Base-by-base conservation (phyloP, 2,329 filamentous ascomycete species). In the Exserohilum turcica region DNA sequence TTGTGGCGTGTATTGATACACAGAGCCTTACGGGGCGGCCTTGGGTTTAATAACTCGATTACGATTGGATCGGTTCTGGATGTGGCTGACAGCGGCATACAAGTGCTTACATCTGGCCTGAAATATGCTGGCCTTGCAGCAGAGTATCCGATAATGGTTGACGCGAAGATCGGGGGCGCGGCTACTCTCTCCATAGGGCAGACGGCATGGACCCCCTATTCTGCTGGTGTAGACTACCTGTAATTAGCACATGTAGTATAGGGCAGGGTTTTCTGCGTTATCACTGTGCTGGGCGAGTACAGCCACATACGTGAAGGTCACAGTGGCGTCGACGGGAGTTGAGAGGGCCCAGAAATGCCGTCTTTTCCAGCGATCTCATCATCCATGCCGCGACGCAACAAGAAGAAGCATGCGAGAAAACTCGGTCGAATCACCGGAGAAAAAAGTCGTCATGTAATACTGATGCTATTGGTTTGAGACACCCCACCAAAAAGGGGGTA, bases 1-100 rank as follows among this genome's bases (percentile, higher is more conserved):
- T 29, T 35, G 35, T 46, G 50, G 42, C 39, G 44, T 47, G 56
- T 62, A 43, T 52, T 43, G 42, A 54, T 56, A 58, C 56, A 38
- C 13, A 15, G 5, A 35, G 19, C 31, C 37, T 40, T 33, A 19
- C 9, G 18, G 38, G n/a, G n/a, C 24, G 31, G 24, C 21, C 9
- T 32, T 37, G 38, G 35, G 36, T 28, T 39, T 28, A 32, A 27
- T 8, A 36, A 42, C 31, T 29, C 27, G 8, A 18, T 5, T 13
- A 16, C 12, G 18, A 57, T 58, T 61, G 57, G 52, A 37, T 47
- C 50, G 48, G 46, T 43, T 57, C 32, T 28, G 18, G 12, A 15
- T 33, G 21, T 50, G 36, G 48, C 29, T 44, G 37, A 19, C 18
- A 35, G 47, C 18, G 36, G 47, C 36, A 29, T 36, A 46, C 32